Percentiles rank a stretch among this genome's conserved stretches.
Evolutionary conservation across 1,284 basidiomycete genomes (phyloP).

Genomic region (Apiotrichum domesticum): DNA sequence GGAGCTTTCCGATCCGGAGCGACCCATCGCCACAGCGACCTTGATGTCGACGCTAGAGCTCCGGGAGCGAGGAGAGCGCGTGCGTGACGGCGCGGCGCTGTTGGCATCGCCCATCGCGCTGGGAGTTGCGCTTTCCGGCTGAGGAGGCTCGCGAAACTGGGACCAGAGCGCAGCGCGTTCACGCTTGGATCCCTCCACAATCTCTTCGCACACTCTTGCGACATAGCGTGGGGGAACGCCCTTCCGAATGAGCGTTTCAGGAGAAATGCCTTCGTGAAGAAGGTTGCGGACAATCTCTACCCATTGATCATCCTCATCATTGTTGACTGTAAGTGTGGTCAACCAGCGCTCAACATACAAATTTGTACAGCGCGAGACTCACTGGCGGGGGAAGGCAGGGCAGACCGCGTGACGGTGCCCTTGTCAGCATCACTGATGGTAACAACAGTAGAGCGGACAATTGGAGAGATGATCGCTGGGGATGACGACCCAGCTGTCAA

Average conservation of each 20-base stretch:
- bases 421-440: constrained; percentile 7
- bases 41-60: constrained; percentile 24
- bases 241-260: constrained; percentile 25
- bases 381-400: neutral
- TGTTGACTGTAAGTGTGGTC: constrained; percentile 1
- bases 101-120: neutral
- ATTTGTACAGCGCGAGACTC: neutral
- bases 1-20: constrained; percentile 21
- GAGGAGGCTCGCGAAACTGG: constrained; percentile 12
- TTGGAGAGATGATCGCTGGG: neutral
- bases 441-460: constrained; percentile 12
- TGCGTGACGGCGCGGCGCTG: neutral
- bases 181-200: constrained; percentile 25
- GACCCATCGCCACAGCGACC: constrained; percentile 14
- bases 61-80: neutral
- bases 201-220: constrained; percentile 32
- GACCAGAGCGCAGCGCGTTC: constrained; percentile 19
- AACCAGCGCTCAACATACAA: neutral
- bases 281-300: constrained; percentile 33
- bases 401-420: neutral
- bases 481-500: too few species aligned
- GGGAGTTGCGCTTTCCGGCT: constrained; percentile 10
- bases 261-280: constrained; percentile 27
- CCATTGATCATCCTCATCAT: constrained; percentile 30
- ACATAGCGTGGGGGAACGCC: constrained; percentile 33